A percentile compares a stretch with the other conserved stretches of the same genome.
Evolutionary conservation across 306 rosid genomes (phyloP).

Genomic region (Astragalus glycyphyllos): DNA sequence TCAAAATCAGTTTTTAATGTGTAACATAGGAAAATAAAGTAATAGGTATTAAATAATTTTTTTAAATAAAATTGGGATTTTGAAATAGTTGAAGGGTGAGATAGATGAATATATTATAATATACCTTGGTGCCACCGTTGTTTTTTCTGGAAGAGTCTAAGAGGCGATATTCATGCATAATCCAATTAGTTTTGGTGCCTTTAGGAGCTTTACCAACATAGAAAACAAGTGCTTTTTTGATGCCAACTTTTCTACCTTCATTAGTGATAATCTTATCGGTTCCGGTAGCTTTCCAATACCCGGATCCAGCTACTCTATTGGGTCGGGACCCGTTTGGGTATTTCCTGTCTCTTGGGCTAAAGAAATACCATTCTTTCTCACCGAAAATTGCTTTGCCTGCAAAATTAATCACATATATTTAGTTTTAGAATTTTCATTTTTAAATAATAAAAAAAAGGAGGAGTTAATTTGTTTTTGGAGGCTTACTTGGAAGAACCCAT

Average conservation of each 20-base stretch:
- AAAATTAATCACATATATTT: not conserved
- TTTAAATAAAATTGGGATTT: not conserved
- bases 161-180: constrained; percentile 96
- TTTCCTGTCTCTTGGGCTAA: constrained; percentile 87
- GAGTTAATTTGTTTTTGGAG: not conserved
- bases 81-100: not conserved
- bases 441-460: no score
- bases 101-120: no score
- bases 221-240: constrained; percentile 88
- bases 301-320: constrained; percentile 91
- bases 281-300: constrained; percentile 99
- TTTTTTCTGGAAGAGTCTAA: constrained; percentile 64
- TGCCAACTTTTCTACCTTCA: constrained; percentile 86
- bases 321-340: constrained; percentile 96
- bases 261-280: constrained; percentile 82
- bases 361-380: constrained; percentile 96
- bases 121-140: constrained; percentile 74
- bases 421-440: not conserved
- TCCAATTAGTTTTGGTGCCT: constrained; percentile 95
- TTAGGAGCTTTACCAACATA: constrained; percentile 94
- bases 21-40: no score
- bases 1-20: no score
- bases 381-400: constrained; percentile 91
- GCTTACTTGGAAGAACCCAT: constrained; percentile 88
- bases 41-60: no score